These are phyloP conservation scores for Kregervanrija pseudodelftensis DNA, from an alignment of 805 yeast species.

Conservation along the genomic window DNA sequence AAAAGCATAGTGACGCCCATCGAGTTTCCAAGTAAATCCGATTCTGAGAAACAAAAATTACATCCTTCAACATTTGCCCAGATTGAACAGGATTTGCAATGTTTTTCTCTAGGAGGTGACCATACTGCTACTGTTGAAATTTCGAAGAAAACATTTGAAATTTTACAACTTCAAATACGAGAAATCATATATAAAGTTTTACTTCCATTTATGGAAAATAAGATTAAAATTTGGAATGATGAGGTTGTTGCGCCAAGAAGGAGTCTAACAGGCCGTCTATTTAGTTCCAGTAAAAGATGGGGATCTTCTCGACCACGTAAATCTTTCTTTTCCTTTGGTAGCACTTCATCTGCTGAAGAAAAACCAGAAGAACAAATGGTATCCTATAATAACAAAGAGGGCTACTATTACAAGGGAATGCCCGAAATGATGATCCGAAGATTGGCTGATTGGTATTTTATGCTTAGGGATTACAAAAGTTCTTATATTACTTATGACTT, in stretches of 20 bases:
- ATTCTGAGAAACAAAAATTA: constrained; percentile 6
- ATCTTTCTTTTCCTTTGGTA: constrained; percentile 28
- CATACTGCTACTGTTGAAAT: constrained; percentile 3
- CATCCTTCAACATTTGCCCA: constrained; percentile 25
- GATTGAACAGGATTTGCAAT: not conserved
- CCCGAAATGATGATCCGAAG: constrained; percentile 72
- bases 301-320: constrained; percentile 28
- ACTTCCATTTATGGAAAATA: constrained; percentile 80
- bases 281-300: constrained; percentile 54
- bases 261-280: constrained; percentile 67
- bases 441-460: constrained; percentile 87
- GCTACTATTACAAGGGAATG: constrained; percentile 53
- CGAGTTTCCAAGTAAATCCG: not conserved
- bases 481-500: constrained; percentile 82
- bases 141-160: constrained; percentile 14
- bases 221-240: constrained; percentile 81
- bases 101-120: not conserved
- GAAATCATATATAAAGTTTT: constrained; percentile 44
- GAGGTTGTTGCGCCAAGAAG: constrained; percentile 68
- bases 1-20: constrained; percentile 5
- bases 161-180: constrained; percentile 32
- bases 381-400: constrained; percentile 42
- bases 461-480: constrained; percentile 80
- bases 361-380: constrained; percentile 10
- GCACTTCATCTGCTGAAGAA: not conserved